Base-by-base conservation (phyloP, 345 rosid species). In the Eucalyptus cloeziana region DNA sequence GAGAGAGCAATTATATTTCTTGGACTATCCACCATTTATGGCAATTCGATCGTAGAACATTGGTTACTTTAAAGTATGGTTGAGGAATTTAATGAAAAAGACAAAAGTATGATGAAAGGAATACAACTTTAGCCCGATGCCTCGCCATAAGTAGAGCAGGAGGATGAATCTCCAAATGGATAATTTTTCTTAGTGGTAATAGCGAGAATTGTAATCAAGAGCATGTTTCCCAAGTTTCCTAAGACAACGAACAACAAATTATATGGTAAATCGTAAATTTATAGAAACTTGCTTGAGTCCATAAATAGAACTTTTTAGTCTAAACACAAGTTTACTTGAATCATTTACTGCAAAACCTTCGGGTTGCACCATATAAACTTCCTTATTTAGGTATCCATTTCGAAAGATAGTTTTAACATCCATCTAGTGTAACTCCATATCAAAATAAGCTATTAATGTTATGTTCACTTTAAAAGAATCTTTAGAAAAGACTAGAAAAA, bases 201-300 rank as follows among this genome's bases (percentile, higher is more conserved):
- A 25, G 89, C 88, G 6, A 88, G 93, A 79, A 89, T 76, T 79
- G 90, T 87, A 40, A 89, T 87, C 21, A 89, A 44, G 43, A 62
- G 89, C 87, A 91, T 31, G 87, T 87, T 90, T 47, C 92, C 91
- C 30, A 89, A 7, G 87, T 90, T 91, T 37, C 92, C 87, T 91
- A 89, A 44, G 13, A 49, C 49, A 85, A 25, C 14, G 76, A 49
- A 67, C 30, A 33, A n/a, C 6, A 44, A 60, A 27, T 12, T 60
- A 30, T 7, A 16, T 44, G 60, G 86, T 45, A 25, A 54, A 86
- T 10, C 10, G 25, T 24, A 50, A 87, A 40, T 54, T 64, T 40
- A 7, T 40, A 40, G 43, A 40, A 40, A 40, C 43, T 40, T 40
- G 43, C 43, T 40, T 40, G 43, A 40, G 43, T 40, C 43, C 43